Evolutionary conservation across 371 early-diverging fungal genomes (phyloP).

Genomic region (Saksenaea vasiformis): DNA sequence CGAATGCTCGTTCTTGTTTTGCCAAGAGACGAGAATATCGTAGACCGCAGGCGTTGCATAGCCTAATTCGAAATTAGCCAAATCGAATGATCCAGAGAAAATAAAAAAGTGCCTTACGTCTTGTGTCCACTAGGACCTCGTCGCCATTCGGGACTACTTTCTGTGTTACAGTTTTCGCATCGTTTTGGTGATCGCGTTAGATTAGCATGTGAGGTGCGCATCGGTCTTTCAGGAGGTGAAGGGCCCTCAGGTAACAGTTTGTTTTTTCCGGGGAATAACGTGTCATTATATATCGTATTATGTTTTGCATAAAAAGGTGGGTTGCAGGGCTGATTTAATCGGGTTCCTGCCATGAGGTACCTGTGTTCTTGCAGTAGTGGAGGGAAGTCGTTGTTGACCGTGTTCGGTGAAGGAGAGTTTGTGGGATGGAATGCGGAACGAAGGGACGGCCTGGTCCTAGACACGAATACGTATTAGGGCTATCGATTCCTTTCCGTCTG

Average conservation of each 20-base stretch:
- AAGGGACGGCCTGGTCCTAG: background rate
- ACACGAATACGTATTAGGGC: background rate
- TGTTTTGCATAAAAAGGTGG: background rate
- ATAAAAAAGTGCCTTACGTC: constrained; percentile 48
- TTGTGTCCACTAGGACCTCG: constrained; percentile 81
- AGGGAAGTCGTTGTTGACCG: background rate
- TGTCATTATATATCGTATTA: background rate
- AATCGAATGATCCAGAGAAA: constrained; percentile 1
- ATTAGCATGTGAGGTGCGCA: background rate
- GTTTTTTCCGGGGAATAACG: background rate
- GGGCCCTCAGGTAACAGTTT: background rate
- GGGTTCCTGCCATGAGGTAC: background rate
- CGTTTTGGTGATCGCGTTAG: constrained; percentile 26
- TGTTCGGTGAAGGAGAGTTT: background rate
- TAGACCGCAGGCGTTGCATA: constrained; percentile 81
- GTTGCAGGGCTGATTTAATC: background rate
- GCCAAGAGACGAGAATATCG: constrained; percentile 55
- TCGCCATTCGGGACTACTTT: constrained; percentile 78
- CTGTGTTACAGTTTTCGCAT: constrained; percentile 72
- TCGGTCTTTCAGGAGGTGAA: background rate
- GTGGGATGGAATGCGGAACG: background rate
- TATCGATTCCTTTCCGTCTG: background rate
- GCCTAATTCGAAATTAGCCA: constrained; percentile 31
- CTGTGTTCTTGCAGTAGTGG: background rate
- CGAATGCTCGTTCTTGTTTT: constrained; percentile 5